A percentile compares a stretch with the other conserved stretches of the same genome.
Evolutionary conservation across 176 grass and related monocot species (phyloP).

Genomic region (Bothriochloa decipiens): DNA sequence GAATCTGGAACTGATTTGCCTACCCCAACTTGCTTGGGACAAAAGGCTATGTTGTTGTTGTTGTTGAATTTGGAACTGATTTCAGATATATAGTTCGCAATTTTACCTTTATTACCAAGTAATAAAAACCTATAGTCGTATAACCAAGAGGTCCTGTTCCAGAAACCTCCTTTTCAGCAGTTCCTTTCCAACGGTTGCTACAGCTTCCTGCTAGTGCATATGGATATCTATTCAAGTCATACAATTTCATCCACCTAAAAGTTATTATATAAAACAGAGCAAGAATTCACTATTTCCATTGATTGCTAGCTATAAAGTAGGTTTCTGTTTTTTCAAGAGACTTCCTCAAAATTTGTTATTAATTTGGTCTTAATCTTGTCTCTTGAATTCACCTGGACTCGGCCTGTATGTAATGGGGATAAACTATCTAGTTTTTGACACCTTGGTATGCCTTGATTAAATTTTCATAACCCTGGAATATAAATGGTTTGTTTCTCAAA

Average conservation of each 20-base stretch:
- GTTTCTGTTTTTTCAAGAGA: neutral
- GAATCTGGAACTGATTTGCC: neutral
- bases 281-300: neutral
- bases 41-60: too few relatives aligned
- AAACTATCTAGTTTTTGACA: constrained; percentile 23
- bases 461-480: neutral
- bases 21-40: too few relatives aligned
- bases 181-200: neutral
- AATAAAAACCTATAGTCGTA: neutral
- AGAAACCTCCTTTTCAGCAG: neutral
- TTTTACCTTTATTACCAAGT: neutral
- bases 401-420: neutral
- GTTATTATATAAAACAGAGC: neutral
- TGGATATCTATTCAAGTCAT: neutral
- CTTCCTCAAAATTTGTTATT: neutral
- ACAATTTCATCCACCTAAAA: neutral
- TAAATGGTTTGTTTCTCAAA: constrained; percentile 12
- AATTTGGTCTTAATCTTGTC: neutral
- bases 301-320: neutral
- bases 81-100: neutral
- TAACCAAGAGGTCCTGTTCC: neutral
- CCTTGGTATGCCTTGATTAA: neutral
- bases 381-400: constrained; percentile 8
- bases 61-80: neutral
- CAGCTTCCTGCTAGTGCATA: neutral